Percentiles rank a stretch among this genome's conserved stretches.
Conservation (phyloP, 805 yeast genomes). For the Cyberlindnera suaveolens region DNA sequence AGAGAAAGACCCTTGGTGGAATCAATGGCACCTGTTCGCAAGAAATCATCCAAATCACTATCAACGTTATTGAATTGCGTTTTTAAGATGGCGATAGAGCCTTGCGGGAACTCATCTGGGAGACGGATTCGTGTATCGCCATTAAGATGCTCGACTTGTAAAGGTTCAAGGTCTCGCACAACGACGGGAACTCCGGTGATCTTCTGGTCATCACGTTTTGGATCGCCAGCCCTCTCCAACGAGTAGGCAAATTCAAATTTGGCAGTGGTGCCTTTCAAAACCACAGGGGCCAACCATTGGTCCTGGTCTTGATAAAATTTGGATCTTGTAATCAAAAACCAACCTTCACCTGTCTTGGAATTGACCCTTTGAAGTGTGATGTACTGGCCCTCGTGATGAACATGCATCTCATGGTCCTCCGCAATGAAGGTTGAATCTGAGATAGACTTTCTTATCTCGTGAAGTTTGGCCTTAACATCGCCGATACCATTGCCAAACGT, state of each 20-base stretch:
- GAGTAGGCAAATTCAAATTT: slow-evolving; percentile 52
- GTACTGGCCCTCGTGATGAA: slow-evolving; percentile 89
- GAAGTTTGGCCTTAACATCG: slow-evolving; percentile 54
- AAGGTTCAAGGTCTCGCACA: slow-evolving; percentile 45
- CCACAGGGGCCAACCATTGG: slow-evolving; percentile 53
- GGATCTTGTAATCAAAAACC: slow-evolving; percentile 81
- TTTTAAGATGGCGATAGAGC: slow-evolving; percentile 80
- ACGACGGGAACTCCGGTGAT: slow-evolving; percentile 65
- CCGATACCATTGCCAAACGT: slow-evolving; percentile 61
- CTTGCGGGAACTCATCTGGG: slow-evolving; percentile 72
- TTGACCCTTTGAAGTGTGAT: slow-evolving; percentile 86
- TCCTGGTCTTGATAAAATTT: slow-evolving; percentile 48
- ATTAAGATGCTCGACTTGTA: slow-evolving; percentile 39
- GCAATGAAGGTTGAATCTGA: slow-evolving; percentile 39
- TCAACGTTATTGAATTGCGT: slow-evolving; percentile 67
- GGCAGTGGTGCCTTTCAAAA: slow-evolving; percentile 54
- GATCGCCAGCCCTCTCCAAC: slow-evolving; percentile 48
- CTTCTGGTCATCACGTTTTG: slow-evolving; percentile 30
- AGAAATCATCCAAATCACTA: slow-evolving; percentile 52
- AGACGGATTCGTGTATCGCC: slow-evolving; percentile 48
- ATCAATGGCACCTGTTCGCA: slow-evolving; percentile 70
- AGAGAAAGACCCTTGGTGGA: slow-evolving; percentile 59
- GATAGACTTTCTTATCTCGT: slow-evolving; percentile 50
- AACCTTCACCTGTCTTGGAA: slow-evolving; percentile 81
- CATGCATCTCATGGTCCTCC: slow-evolving; percentile 82